These are phyloP conservation scores for Hortaea sp. DNA, from an alignment of 2,329 filamentous ascomycete species.

Conservation along the genomic window DNA sequence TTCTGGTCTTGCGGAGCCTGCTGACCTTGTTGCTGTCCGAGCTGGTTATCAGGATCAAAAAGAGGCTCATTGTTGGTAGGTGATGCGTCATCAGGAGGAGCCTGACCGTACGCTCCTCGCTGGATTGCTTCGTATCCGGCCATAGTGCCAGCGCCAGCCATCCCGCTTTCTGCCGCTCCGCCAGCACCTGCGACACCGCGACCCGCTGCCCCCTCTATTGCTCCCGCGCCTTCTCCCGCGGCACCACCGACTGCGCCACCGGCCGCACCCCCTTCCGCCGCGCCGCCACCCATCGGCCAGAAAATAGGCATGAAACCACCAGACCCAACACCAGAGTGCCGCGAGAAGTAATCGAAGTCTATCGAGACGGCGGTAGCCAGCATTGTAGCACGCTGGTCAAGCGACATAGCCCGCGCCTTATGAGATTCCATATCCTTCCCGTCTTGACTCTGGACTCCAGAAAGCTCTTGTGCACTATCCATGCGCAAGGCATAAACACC, in stretches of 20 bases:
- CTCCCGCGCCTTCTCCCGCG: constrained; percentile 28
- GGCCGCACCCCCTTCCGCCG: constrained; percentile 29
- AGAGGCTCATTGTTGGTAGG: constrained; percentile 21
- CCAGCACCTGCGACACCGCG: constrained; percentile 27
- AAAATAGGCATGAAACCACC: constrained; percentile 44
- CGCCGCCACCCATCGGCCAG: constrained; percentile 32
- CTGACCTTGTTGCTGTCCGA: background rate
- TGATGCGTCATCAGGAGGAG: constrained; percentile 20
- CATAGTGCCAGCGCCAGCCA: constrained; percentile 46
- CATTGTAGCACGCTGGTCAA: constrained; percentile 57
- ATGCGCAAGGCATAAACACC: constrained; percentile 55
- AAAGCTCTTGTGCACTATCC: constrained; percentile 45
- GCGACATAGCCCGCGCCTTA: constrained; percentile 46
- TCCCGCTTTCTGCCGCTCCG: constrained; percentile 23
- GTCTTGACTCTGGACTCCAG: constrained; percentile 14
- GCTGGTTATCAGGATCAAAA: constrained; percentile 8
- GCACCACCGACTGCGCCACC: constrained; percentile 26
- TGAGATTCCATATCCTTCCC: constrained; percentile 17
- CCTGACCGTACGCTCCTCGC: constrained; percentile 32
- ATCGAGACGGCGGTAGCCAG: constrained; percentile 55
- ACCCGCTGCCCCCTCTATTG: constrained; percentile 20
- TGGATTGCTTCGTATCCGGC: constrained; percentile 56
- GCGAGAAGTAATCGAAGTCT: constrained; percentile 59
- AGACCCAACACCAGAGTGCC: constrained; percentile 41
- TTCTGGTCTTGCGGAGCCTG: constrained; percentile 1